These are phyloP conservation scores for Didymella segeticola DNA, from an alignment of 2,329 filamentous ascomycete genomes.

Conservation along the genomic window DNA sequence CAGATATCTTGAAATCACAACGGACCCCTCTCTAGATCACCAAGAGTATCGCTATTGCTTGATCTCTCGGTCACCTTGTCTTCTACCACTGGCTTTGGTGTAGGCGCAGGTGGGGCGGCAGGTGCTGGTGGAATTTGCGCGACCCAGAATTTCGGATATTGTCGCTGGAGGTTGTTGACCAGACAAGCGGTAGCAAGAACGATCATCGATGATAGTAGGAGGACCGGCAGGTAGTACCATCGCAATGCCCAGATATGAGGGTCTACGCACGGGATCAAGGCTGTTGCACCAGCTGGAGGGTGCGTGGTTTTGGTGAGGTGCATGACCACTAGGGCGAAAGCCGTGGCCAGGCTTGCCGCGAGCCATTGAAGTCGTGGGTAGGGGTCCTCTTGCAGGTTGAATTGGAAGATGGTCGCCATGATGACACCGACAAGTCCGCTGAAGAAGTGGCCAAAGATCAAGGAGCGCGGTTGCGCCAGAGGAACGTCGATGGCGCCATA, in stretches of 20 bases:
- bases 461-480: constrained; percentile 54
- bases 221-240: constrained; percentile 53
- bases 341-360: constrained; percentile 51
- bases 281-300: constrained; percentile 57
- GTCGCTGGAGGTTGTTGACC: constrained; percentile 54
- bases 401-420: constrained; percentile 53
- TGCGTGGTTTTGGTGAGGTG: constrained; percentile 56
- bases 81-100: constrained; percentile 19
- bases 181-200: constrained; percentile 51
- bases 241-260: constrained; percentile 48
- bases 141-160: constrained; percentile 57
- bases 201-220: constrained; percentile 50
- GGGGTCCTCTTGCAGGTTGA: constrained; percentile 38
- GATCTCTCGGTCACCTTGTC: constrained; percentile 19
- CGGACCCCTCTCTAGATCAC: constrained; percentile 30
- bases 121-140: constrained; percentile 41
- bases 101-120: constrained; percentile 20
- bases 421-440: constrained; percentile 53
- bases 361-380: constrained; percentile 51
- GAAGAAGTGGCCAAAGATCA: constrained; percentile 55
- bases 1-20: background rate
- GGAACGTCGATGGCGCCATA: constrained; percentile 56
- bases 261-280: constrained; percentile 52
- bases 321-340: constrained; percentile 54
- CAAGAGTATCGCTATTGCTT: constrained; percentile 17